phyloP scores from a whole-genome alignment of 2,329 filamentous ascomycete species.

The Paraconiothyrium brasiliense region DNA sequence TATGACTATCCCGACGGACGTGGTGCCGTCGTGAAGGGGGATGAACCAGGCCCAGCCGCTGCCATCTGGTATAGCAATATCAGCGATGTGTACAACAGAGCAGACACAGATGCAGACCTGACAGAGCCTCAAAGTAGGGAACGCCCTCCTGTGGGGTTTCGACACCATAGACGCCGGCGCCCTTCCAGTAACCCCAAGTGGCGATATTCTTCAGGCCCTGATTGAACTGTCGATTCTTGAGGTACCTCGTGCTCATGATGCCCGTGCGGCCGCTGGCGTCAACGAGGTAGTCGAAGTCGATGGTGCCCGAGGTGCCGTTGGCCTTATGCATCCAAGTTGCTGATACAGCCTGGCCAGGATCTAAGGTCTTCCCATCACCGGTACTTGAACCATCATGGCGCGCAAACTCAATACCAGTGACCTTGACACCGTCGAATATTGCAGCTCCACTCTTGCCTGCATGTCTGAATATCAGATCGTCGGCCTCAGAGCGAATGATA shows the following conservation, averaged over 20 bases:
- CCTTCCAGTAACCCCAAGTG: conserved; percentile 60
- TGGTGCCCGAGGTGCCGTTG: conserved; percentile 45
- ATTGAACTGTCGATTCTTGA: conserved; percentile 60
- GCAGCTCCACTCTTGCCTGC: conserved; percentile 36
- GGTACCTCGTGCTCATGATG: conserved; percentile 59
- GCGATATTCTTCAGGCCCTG: conserved; percentile 61
- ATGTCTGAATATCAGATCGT: conserved; percentile 41
- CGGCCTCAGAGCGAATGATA: conserved; percentile 40
- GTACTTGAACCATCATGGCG: neutral
- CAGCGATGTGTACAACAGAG: neutral
- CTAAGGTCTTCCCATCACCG: neutral
- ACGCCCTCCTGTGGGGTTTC: conserved; percentile 49
- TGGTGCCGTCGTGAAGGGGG: neutral
- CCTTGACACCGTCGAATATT: conserved; percentile 23
- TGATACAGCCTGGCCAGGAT: conserved; percentile 19
- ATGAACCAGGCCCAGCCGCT: conserved; percentile 1
- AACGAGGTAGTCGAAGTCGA: conserved; percentile 59
- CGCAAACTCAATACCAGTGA: conserved; percentile 22
- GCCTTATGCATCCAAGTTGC: conserved; percentile 20
- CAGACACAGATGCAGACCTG: conserved; percentile 6
- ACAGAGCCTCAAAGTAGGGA: conserved; percentile 56
- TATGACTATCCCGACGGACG: neutral
- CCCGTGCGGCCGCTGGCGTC: conserved; percentile 60
- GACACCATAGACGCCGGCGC: conserved; percentile 41
- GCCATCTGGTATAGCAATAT: neutral